Evolutionary conservation across 768 basidiomycete genomes (phyloP).

Genomic region (Termitomyces sp.): DNA sequence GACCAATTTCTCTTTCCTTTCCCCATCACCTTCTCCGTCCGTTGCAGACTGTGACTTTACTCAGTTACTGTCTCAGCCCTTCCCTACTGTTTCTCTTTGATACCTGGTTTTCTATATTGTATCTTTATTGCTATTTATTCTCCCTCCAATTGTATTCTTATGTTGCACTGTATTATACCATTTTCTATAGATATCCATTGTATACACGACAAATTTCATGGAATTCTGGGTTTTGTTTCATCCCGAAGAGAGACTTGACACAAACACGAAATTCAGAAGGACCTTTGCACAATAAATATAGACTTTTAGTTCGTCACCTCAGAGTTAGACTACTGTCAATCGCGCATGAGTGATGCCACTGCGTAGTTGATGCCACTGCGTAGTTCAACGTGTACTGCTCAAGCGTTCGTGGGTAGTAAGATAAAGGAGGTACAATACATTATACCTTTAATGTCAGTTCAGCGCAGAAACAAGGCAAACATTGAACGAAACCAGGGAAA

Average conservation of each 20-base stretch:
- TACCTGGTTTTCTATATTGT: not conserved
- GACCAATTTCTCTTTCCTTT: not conserved
- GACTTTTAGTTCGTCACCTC: no score
- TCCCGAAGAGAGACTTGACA: not conserved
- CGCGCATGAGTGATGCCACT: no score
- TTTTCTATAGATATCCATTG: not conserved
- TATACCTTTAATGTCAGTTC: no score
- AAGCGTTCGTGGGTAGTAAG: no score
- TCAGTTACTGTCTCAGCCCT: not conserved
- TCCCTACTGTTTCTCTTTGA: not conserved
- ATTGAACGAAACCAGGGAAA: no score
- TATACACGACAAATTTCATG: not conserved
- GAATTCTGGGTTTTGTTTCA: not conserved
- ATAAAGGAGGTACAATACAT: no score
- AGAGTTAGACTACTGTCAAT: no score
- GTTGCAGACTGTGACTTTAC: not conserved
- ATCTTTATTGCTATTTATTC: constrained; percentile 2
- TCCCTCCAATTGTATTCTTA: not conserved
- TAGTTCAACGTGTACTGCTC: no score
- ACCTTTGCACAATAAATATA: no score
- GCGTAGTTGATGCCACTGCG: no score
- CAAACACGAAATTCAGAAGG: not conserved
- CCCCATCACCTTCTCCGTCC: not conserved
- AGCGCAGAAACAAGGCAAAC: no score
- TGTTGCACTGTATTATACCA: not conserved